Evolutionary conservation across 2,329 filamentous ascomycete species (phyloP), one percentile per base, ranked within the genome.

Genomic region (Plenodomus lindquistii): DNA sequence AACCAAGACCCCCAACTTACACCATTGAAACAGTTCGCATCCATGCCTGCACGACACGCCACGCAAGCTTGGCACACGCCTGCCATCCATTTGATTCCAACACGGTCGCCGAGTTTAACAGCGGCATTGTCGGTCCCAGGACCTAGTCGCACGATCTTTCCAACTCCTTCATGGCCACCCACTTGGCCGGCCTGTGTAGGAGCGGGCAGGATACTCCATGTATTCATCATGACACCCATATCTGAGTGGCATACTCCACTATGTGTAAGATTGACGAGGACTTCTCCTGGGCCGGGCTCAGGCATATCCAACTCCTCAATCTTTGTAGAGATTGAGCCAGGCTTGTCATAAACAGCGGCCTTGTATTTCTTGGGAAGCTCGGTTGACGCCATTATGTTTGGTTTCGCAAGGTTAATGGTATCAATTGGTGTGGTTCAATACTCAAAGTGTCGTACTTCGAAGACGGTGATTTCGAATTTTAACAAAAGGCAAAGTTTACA

Each of bases 121-220:
- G 76, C 77, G 1, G 80, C 75, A 31, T 60, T 67, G 42, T 85
- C 82, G 17, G 81, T 76, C 7, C 81, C 83, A 0, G 84, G 76
- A 0, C 86, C 86, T 52, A 89, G 74, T 64, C 86, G 85, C 36
- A 86, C 84, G 24, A 89, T 76, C 43, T 79, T 80, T 36, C 84
- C 84, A 1, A 88, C 81, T 16, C 86, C 86, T 70, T 89, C 86
- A 62, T 89, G 86, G 4, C 86, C 86, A 36, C 86, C 86, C 3
- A 87, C 79, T 66, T 87, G 85, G 9, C 83, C 82, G 31, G 78
- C 68, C 62, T 79, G 80, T 7, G 83, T 86, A 29, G 81, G 82
- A 54, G 74, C 75, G 2, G 83, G 84, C 1, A 88, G 78, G 10
- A 74, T 77, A 53, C 73, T 77, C 78, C 82, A 86, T 5, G 59